Evolutionary conservation across 73 alveolate species (phyloP).

Genomic region (Urostyla sp.): DNA sequence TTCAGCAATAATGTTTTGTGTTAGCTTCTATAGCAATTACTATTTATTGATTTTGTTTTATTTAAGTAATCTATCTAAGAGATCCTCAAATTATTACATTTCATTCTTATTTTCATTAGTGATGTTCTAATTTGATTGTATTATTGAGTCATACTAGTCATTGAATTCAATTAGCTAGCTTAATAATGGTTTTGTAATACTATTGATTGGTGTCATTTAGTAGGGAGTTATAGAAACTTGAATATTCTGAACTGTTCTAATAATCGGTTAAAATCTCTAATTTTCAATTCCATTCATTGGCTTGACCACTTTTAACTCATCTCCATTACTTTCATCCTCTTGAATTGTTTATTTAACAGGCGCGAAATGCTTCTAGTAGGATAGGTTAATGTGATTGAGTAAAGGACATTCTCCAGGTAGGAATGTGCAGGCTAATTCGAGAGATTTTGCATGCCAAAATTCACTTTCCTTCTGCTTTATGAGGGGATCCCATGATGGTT

Average conservation of each 20-base stretch:
- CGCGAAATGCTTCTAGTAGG: slow-evolving; percentile 58
- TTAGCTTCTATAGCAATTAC: slow-evolving; percentile 16
- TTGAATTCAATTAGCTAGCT: slow-evolving; percentile 41
- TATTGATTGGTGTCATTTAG: slow-evolving; percentile 23
- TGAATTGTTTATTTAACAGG: slow-evolving; percentile 48
- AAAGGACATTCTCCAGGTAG: slow-evolving; percentile 62
- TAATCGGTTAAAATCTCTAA: slow-evolving; percentile 54
- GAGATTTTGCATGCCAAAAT: slow-evolving; percentile 62
- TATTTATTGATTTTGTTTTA: slow-evolving; percentile 31
- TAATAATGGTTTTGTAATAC: slow-evolving; percentile 24
- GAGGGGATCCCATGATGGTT: slow-evolving; percentile 48
- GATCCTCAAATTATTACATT: slow-evolving; percentile 27
- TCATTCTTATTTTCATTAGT: neutral
- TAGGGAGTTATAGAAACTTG: slow-evolving; percentile 52
- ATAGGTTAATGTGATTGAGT: slow-evolving; percentile 36
- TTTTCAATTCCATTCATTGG: slow-evolving; percentile 58
- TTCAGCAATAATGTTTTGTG: neutral
- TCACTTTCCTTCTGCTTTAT: slow-evolving; percentile 41
- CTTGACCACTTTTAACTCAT: slow-evolving; percentile 47
- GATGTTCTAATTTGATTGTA: too few species aligned
- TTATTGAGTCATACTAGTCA: slow-evolving; percentile 40
- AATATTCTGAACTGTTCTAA: slow-evolving; percentile 12
- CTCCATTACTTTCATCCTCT: slow-evolving; percentile 45
- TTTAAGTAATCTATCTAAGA: slow-evolving; percentile 27
- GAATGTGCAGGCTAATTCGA: slow-evolving; percentile 47